phyloP scores from a whole-genome alignment of 768 basidiomycete species.

The Calvatia gigantea region DNA sequence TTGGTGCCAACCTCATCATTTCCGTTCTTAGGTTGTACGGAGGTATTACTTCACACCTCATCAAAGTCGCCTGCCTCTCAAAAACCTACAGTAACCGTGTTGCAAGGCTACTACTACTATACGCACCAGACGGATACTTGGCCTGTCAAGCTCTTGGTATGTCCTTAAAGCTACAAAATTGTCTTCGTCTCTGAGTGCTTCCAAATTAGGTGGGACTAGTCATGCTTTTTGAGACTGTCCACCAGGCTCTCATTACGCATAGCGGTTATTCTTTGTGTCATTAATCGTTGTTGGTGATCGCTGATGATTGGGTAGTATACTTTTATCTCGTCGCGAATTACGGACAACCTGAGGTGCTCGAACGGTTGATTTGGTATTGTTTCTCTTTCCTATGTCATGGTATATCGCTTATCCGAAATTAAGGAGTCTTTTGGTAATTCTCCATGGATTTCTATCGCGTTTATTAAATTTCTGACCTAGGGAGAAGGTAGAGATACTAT shows the following conservation, averaged over 20 bases:
- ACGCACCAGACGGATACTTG: constrained; percentile 47
- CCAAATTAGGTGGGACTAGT: constrained; percentile 41
- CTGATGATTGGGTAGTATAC: constrained; percentile 34
- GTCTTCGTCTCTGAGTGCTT: neutral
- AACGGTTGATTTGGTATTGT: constrained; percentile 38
- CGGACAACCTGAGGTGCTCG: constrained; percentile 24
- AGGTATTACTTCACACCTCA: constrained; percentile 27
- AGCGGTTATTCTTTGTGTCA: constrained; percentile 30
- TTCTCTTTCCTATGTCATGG: neutral
- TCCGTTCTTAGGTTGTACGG: constrained; percentile 40
- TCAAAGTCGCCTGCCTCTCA: neutral
- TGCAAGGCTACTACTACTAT: constrained; percentile 57
- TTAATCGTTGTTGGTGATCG: neutral
- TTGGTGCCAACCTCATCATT: neutral
- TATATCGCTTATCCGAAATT: neutral
- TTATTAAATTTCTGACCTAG: neutral
- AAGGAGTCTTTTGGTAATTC: constrained; percentile 35
- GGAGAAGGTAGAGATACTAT: constrained; percentile 43
- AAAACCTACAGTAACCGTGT: constrained; percentile 39
- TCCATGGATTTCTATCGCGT: neutral
- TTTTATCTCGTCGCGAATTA: constrained; percentile 44
- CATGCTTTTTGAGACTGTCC: constrained; percentile 47
- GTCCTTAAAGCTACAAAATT: constrained; percentile 9
- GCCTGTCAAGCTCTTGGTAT: constrained; percentile 43
- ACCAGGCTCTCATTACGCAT: constrained; percentile 53